A percentile compares a stretch with the other conserved stretches of the same genome.
These are phyloP conservation scores for Epichloe baconii DNA, from an alignment of 2,329 filamentous ascomycete genomes.

Conservation along the genomic window DNA sequence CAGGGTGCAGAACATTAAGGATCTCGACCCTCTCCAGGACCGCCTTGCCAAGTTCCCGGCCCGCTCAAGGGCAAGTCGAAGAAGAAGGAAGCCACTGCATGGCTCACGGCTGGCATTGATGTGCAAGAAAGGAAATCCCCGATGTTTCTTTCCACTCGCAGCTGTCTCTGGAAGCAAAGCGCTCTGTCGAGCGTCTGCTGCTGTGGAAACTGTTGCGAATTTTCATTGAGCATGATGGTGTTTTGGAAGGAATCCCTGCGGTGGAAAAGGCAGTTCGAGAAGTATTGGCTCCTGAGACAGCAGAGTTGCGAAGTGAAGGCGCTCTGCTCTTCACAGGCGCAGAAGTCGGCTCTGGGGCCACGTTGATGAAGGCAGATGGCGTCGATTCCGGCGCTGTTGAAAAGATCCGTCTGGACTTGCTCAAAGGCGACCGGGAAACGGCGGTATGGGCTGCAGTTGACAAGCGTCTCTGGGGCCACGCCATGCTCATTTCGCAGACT, in stretches of 20 bases:
- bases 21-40: slow-evolving; percentile 58
- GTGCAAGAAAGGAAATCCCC: slow-evolving; percentile 49
- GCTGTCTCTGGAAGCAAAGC: slow-evolving; percentile 50
- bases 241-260: slow-evolving; percentile 56
- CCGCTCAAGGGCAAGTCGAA: slow-evolving; percentile 81
- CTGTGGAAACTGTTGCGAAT: slow-evolving; percentile 78
- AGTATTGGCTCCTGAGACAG: slow-evolving; percentile 50
- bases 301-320: background rate
- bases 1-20: slow-evolving; percentile 61
- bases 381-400: slow-evolving; percentile 58
- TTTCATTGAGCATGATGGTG: slow-evolving; percentile 77
- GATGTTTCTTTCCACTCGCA: slow-evolving; percentile 35
- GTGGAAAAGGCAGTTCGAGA: slow-evolving; percentile 65
- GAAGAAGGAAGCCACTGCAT: slow-evolving; percentile 82
- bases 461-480: slow-evolving; percentile 90
- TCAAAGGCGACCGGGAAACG: slow-evolving; percentile 74
- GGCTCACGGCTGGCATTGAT: slow-evolving; percentile 69
- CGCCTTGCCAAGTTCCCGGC: slow-evolving; percentile 69
- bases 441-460: slow-evolving; percentile 91
- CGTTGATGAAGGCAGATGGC: slow-evolving; percentile 44
- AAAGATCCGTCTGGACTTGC: slow-evolving; percentile 57
- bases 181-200: slow-evolving; percentile 64
- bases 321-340: slow-evolving; percentile 13
- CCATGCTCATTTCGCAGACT: slow-evolving; percentile 72
- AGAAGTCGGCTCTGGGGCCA: slow-evolving; percentile 14